Percentiles rank a stretch among this genome's conserved stretches.
These are phyloP conservation scores for Arctium lappa DNA, from an alignment of 129 eudicot genomes.

Conservation along the genomic window DNA sequence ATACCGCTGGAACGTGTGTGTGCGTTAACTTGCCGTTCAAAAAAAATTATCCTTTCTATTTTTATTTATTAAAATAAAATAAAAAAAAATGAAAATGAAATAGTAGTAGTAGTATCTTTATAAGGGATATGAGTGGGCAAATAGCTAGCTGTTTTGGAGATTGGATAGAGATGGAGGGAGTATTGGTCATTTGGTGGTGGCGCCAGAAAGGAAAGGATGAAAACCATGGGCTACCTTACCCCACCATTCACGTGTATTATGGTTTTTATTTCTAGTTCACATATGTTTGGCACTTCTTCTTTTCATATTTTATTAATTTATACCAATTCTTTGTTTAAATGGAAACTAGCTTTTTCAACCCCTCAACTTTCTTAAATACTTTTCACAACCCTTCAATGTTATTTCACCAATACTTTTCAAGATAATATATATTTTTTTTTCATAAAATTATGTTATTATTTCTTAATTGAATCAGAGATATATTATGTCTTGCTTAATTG, in stretches of 20 bases:
- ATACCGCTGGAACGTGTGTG: too few relatives aligned
- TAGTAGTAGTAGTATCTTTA: background rate
- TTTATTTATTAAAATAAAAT: background rate
- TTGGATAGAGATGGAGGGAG: constrained; percentile 19
- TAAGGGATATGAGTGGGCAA: background rate
- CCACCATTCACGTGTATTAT: background rate
- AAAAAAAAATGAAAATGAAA: background rate
- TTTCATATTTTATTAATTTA: background rate
- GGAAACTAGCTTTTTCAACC: background rate
- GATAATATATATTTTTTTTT: too few relatives aligned
- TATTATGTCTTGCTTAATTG: background rate
- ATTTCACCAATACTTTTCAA: too few relatives aligned
- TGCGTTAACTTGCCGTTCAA: too few relatives aligned
- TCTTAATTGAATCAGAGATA: too few relatives aligned
- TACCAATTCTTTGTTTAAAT: background rate
- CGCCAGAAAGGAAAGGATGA: constrained; percentile 31
- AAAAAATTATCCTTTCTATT: background rate
- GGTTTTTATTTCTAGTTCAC: constrained; percentile 6
- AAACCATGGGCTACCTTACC: constrained; percentile 27
- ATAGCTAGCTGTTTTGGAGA: constrained; percentile 13
- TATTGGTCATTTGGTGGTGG: constrained; percentile 22
- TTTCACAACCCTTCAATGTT: background rate
- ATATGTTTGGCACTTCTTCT: constrained; percentile 11
- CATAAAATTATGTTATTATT: too few relatives aligned
- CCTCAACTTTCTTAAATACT: background rate